Evolutionary conservation across 192 early-diverging fungal genomes (phyloP).

Genomic region (Backusella liffmaniae): DNA sequence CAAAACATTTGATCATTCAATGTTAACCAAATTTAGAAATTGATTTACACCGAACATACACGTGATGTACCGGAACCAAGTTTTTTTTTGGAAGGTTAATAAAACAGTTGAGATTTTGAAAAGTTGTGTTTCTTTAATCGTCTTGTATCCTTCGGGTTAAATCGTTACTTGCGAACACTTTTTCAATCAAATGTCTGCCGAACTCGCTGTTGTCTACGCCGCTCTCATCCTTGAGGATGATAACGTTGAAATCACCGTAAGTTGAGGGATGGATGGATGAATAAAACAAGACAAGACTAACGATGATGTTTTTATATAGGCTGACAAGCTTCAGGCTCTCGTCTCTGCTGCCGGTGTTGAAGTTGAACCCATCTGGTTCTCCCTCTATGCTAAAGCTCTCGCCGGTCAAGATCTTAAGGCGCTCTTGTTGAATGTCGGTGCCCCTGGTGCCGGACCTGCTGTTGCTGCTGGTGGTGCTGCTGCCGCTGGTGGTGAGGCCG

Average conservation of each 20-base stretch:
- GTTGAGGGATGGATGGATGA: conserved; percentile 20
- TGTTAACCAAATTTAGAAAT: not conserved
- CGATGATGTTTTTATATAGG: conserved; percentile 42
- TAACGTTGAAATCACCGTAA: conserved; percentile 92
- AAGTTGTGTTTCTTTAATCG: conserved; percentile 11
- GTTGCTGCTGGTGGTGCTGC: conserved; percentile 40
- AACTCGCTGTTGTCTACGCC: conserved; percentile 93
- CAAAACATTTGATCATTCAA: not conserved
- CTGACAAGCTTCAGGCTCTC: conserved; percentile 90
- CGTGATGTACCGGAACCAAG: not conserved
- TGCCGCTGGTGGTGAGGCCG: conserved; percentile 42
- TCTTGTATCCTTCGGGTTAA: conserved; percentile 20
- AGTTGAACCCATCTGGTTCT: conserved; percentile 93
- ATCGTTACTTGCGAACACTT: conserved; percentile 15
- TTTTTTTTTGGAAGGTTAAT: not conserved
- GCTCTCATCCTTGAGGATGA: conserved; percentile 98
- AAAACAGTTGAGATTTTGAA: not conserved
- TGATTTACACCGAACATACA: not conserved
- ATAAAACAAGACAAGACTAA: not conserved
- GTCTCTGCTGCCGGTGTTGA: conserved; percentile 87
- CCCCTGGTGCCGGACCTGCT: conserved; percentile 47
- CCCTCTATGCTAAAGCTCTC: conserved; percentile 97
- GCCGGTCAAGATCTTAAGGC: conserved; percentile 86
- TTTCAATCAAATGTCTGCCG: conserved; percentile 45
- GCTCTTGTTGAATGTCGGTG: conserved; percentile 89